Evolutionary conservation across 176 grass and related monocot genomes (phyloP).

Genomic region (Aegilops umbellulata): DNA sequence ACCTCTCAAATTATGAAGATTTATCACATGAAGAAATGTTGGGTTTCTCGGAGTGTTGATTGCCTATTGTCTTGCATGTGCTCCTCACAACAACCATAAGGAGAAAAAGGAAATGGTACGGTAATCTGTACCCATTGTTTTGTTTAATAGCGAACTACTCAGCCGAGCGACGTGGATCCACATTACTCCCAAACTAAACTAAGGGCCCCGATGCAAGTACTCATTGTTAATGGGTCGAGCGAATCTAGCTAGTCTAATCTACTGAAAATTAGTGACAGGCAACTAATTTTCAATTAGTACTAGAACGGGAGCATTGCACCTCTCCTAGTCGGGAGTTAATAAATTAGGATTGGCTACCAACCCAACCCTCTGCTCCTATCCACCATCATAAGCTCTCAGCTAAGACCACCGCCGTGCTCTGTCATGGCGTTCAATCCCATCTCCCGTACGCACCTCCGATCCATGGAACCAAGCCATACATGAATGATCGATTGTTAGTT

Average conservation of each 20-base stretch:
- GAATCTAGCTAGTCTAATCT: too few species aligned
- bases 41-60: neutral
- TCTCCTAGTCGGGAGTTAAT: slow-evolving; percentile 1
- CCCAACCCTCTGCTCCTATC: neutral
- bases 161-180: neutral
- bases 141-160: neutral
- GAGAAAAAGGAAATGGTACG: too few species aligned
- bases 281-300: neutral
- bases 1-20: neutral
- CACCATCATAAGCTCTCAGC: neutral
- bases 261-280: too few species aligned
- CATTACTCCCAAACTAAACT: neutral
- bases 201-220: too few species aligned
- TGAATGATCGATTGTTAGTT: too few species aligned
- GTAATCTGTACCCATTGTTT: too few species aligned
- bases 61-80: neutral
- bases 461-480: neutral
- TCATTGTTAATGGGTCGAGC: too few species aligned
- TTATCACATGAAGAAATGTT: neutral
- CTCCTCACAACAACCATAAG: neutral
- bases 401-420: neutral
- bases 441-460: neutral
- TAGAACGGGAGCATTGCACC: neutral
- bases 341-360: slow-evolving; percentile 49
- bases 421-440: slow-evolving; percentile 21